These are phyloP conservation scores for Mycocentrospora acerina DNA, from an alignment of 2,329 filamentous ascomycete genomes.

Conservation along the genomic window DNA sequence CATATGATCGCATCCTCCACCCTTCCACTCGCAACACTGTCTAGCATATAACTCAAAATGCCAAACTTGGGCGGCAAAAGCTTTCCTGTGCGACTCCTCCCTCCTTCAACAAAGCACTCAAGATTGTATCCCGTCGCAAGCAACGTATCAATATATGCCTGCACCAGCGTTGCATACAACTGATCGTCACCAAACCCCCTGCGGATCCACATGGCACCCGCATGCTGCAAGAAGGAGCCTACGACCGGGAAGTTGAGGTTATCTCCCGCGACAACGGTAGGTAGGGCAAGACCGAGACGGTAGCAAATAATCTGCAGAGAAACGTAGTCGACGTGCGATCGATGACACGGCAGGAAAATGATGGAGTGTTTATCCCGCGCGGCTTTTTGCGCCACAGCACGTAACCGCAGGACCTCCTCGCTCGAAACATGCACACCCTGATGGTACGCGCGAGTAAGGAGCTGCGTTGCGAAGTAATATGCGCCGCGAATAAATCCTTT, in stretches of 20 bases:
- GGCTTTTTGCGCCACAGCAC: conserved; percentile 79
- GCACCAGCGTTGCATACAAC: conserved; percentile 88
- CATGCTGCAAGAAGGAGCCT: conserved; percentile 87
- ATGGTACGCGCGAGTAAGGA: conserved; percentile 90
- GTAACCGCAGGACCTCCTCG: conserved; percentile 82
- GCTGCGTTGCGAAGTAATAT: conserved; percentile 85
- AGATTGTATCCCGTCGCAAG: conserved; percentile 91
- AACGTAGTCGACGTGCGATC: conserved; percentile 95
- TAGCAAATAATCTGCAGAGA: conserved; percentile 95
- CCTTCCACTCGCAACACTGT: conserved; percentile 83
- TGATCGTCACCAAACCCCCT: conserved; percentile 89
- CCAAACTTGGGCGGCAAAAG: conserved; percentile 93
- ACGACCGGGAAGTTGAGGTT: conserved; percentile 94
- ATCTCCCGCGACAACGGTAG: conserved; percentile 91
- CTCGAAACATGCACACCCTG: conserved; percentile 97
- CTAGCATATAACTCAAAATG: conserved; percentile 86
- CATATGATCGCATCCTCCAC: conserved; percentile 92
- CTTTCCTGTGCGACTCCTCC: conserved; percentile 89
- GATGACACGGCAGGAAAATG: conserved; percentile 91
- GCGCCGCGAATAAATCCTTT: conserved; percentile 88
- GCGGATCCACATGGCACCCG: conserved; percentile 95
- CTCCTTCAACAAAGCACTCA: conserved; percentile 98
- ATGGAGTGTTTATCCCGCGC: conserved; percentile 89
- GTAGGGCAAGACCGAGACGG: conserved; percentile 81
- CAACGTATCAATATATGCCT: conserved; percentile 91